Conservation (phyloP, 108 stramenopile species). For the Fistulifera solaris region DNA sequence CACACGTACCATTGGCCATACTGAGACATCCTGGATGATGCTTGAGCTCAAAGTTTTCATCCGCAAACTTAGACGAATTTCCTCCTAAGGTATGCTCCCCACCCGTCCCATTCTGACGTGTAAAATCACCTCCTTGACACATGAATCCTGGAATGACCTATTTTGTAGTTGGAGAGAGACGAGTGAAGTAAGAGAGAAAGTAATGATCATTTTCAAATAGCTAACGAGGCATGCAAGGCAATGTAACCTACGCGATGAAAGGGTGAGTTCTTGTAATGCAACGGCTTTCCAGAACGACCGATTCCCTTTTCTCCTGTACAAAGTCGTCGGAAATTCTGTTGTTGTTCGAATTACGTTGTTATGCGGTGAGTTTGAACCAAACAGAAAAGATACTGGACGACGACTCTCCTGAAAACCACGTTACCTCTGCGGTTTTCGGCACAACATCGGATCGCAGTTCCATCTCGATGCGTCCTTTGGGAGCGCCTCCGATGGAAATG, state of each 20-base stretch:
- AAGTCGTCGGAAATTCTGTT: constrained; percentile 57
- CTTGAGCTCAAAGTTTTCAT: constrained; percentile 90
- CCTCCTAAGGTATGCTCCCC: constrained; percentile 90
- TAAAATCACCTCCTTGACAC: constrained; percentile 94
- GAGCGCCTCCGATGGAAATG: constrained; percentile 76
- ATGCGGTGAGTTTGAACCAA: not conserved
- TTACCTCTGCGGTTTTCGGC: constrained; percentile 71
- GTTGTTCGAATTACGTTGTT: not conserved
- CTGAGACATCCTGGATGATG: constrained; percentile 76
- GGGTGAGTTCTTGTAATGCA: constrained; percentile 83
- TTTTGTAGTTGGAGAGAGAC: too few relatives aligned
- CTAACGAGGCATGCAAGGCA: too few relatives aligned
- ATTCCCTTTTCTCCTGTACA: constrained; percentile 84
- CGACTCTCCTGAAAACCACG: too few relatives aligned
- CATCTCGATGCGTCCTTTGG: constrained; percentile 79
- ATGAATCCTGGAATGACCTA: constrained; percentile 49
- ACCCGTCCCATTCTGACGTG: constrained; percentile 32
- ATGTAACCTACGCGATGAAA: constrained; percentile 84
- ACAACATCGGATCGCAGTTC: constrained; percentile 81
- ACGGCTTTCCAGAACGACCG: constrained; percentile 43
- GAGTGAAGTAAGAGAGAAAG: too few relatives aligned
- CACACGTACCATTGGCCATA: constrained; percentile 53
- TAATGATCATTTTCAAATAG: too few relatives aligned
- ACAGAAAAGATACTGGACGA: constrained; percentile 2
- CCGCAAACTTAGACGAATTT: constrained; percentile 53